Conservation (phyloP, 805 yeast genomes). For the Zygoascus bituminiphila region DNA sequence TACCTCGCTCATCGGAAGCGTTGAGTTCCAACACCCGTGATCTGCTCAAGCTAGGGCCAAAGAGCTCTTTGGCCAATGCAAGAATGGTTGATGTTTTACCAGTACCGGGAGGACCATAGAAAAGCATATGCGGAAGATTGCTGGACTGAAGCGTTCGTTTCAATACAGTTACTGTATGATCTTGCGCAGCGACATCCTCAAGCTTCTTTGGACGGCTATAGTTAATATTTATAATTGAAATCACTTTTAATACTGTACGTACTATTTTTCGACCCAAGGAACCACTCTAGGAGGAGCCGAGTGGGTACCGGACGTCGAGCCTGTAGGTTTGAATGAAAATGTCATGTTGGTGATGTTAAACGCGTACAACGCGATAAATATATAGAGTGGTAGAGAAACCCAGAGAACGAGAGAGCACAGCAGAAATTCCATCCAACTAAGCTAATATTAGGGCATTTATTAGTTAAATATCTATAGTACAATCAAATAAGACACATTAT, state of each 20-base stretch:
- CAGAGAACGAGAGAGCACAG: no score
- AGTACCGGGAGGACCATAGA: conserved; percentile 96
- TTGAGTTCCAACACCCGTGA: conserved; percentile 91
- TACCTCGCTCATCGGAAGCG: conserved; percentile 96
- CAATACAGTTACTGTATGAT: conserved; percentile 75
- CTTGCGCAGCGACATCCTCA: conserved; percentile 87
- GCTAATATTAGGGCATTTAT: no score
- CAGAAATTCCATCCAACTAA: no score
- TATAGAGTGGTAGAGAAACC: no score
- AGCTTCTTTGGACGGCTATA: conserved; percentile 71
- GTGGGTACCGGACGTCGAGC: conserved; percentile 1
- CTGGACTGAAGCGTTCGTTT: conserved; percentile 71
- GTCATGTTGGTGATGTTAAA: conserved; percentile 5
- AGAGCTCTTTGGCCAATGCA: conserved; percentile 79
- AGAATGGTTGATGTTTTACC: conserved; percentile 86
- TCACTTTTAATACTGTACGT: conserved; percentile 17
- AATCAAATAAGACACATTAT: not conserved
- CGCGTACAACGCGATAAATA: not conserved
- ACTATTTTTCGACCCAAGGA: conserved; percentile 93
- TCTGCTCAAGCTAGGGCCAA: conserved; percentile 77
- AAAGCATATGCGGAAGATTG: conserved; percentile 67
- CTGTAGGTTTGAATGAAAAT: conserved; percentile 3
- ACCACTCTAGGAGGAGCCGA: conserved; percentile 3
- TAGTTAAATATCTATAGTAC: no score
- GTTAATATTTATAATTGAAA: conserved; percentile 2